phyloP scores from a whole-genome alignment of 2,329 filamentous ascomycete species.

The Colletotrichum destructivum region DNA sequence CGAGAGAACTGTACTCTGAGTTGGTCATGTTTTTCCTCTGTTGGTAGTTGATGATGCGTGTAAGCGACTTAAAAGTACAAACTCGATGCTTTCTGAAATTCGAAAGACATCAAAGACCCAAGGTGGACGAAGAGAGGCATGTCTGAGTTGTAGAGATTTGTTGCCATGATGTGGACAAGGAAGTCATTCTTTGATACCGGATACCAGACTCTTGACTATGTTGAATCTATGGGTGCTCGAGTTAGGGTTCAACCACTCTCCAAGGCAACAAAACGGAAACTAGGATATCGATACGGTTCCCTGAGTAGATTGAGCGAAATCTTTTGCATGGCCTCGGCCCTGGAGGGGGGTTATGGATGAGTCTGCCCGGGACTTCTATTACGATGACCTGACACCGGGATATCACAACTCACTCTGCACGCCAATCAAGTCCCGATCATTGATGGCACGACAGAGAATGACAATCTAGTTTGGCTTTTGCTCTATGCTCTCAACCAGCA shows the following conservation, averaged over 20 bases:
- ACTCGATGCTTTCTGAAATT: slow-evolving; percentile 46
- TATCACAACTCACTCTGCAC: too few species aligned
- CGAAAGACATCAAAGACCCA: slow-evolving; percentile 28
- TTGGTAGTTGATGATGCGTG: slow-evolving; percentile 50
- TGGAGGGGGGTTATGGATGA: neutral
- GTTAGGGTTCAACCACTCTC: neutral
- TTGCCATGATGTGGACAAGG: slow-evolving; percentile 30
- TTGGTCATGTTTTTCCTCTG: slow-evolving; percentile 67
- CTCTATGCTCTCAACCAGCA: slow-evolving; percentile 49
- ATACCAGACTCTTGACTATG: too few species aligned
- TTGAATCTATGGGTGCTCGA: neutral
- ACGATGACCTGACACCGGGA: too few species aligned
- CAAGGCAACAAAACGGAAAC: neutral
- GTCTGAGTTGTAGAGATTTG: slow-evolving; percentile 26
- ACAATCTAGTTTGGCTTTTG: slow-evolving; percentile 30
- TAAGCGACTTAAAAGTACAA: slow-evolving; percentile 52
- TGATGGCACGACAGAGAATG: neutral
- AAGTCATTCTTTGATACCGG: neutral
- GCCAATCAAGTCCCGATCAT: too few species aligned
- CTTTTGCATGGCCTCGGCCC: too few species aligned
- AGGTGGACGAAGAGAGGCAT: slow-evolving; percentile 20
- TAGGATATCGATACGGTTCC: neutral
- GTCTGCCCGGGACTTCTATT: neutral
- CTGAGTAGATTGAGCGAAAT: neutral
- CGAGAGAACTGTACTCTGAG: slow-evolving; percentile 65